Conservation (phyloP, 805 yeast species). For the Yarrowia sp. region DNA sequence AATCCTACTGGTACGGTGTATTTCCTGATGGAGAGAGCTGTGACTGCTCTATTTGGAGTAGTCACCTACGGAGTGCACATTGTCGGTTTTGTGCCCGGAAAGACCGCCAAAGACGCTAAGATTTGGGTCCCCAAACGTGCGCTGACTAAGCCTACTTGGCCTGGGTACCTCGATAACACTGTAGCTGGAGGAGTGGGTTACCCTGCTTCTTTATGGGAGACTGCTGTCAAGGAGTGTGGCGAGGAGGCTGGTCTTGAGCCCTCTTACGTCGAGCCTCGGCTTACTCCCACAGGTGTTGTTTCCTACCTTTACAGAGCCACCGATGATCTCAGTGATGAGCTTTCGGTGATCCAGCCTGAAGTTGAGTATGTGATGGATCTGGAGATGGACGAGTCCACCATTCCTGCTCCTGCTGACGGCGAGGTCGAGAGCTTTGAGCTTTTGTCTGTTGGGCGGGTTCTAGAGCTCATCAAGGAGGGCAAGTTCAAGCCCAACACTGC, state of each 20-base stretch:
- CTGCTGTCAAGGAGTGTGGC: constrained; percentile 80
- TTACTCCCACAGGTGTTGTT: constrained; percentile 66
- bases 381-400: constrained; percentile 55
- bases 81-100: constrained; percentile 69
- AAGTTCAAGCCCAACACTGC: constrained; percentile 93
- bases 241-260: constrained; percentile 87
- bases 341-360: constrained; percentile 84
- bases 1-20: constrained; percentile 64
- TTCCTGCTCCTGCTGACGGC: constrained; percentile 69
- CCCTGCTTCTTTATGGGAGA: constrained; percentile 76
- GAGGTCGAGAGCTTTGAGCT: constrained; percentile 79
- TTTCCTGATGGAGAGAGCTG: constrained; percentile 77
- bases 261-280: constrained; percentile 56
- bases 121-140: constrained; percentile 88
- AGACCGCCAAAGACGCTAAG: constrained; percentile 52
- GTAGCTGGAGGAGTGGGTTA: constrained; percentile 94
- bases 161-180: constrained; percentile 89
- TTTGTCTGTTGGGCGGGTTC: constrained; percentile 65
- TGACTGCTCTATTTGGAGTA: constrained; percentile 81
- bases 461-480: constrained; percentile 56
- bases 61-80: constrained; percentile 90
- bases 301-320: constrained; percentile 58
- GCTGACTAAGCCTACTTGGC: constrained; percentile 80
- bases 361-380: constrained; percentile 82
- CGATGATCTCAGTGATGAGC: constrained; percentile 52